phyloP scores from a whole-genome alignment of 257 asterid genomes.

The Leonotis leonurus region DNA sequence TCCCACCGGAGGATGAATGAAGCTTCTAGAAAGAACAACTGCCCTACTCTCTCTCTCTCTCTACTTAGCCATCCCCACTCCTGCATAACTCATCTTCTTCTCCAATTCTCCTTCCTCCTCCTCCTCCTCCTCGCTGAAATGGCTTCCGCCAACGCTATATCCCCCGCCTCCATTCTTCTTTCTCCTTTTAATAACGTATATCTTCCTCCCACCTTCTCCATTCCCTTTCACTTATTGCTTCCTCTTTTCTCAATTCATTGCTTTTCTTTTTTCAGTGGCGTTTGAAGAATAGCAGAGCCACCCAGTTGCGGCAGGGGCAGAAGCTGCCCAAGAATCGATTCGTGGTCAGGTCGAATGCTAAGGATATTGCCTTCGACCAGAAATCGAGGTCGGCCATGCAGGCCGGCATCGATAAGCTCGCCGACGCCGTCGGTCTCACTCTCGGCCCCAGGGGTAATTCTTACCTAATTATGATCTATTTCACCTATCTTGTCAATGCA shows the following conservation, averaged over 20 bases:
- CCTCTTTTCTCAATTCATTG: not conserved
- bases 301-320: constrained; percentile 67
- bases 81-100: not conserved
- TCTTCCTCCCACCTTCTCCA: not conserved
- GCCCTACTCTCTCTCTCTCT: no score
- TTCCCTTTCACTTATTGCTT: no score
- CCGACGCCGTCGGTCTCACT: constrained; percentile 91
- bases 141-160: constrained; percentile 91
- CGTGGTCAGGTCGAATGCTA: constrained; percentile 73
- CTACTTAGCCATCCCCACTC: constrained; percentile 2
- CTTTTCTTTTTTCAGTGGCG: constrained; percentile 33
- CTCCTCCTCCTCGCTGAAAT: constrained; percentile 24
- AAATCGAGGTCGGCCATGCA: constrained; percentile 84
- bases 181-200: constrained; percentile 52
- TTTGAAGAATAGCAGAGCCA: constrained; percentile 48
- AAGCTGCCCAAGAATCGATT: constrained; percentile 51
- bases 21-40: constrained; percentile 36
- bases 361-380: constrained; percentile 94
- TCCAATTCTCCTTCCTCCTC: no score
- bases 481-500: not conserved
- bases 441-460: constrained; percentile 99
- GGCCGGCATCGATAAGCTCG: constrained; percentile 88
- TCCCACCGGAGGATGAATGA: constrained; percentile 1
- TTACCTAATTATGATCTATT: not conserved
- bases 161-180: constrained; percentile 59